These are phyloP conservation scores for Aspergillus texensis DNA, from an alignment of 2,329 filamentous ascomycete species.

Conservation along the genomic window DNA sequence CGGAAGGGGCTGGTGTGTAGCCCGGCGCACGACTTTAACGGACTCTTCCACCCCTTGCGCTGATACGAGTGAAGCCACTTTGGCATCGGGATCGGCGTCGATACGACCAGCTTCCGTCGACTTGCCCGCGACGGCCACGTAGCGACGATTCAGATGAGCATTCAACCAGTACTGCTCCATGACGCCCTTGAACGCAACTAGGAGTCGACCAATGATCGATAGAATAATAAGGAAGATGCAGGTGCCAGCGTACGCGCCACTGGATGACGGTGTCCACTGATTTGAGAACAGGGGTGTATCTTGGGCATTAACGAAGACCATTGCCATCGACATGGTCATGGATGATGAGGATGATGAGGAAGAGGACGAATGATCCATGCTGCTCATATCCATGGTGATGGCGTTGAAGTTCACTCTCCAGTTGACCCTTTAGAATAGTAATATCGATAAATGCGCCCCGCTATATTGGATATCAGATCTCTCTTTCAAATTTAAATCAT, in stretches of 20 bases:
- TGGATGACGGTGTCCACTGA: constrained; percentile 71
- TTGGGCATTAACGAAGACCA: constrained; percentile 58
- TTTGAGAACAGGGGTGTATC: constrained; percentile 67
- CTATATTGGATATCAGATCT: not conserved
- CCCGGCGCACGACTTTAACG: constrained; percentile 71
- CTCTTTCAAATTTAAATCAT: not conserved
- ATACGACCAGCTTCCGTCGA: constrained; percentile 61
- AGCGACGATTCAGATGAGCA: constrained; percentile 72
- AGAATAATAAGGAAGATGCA: constrained; percentile 89
- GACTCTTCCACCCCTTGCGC: constrained; percentile 80
- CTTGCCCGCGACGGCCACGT: constrained; percentile 72
- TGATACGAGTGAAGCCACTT: constrained; percentile 66
- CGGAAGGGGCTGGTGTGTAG: constrained; percentile 58
- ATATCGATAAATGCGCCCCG: not conserved
- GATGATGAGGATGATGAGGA: constrained; percentile 17
- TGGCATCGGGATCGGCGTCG: constrained; percentile 62
- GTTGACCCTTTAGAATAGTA: not conserved
- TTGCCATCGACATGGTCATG: constrained; percentile 33
- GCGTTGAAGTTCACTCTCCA: not conserved
- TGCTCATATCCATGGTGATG: constrained; percentile 20
- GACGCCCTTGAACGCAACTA: constrained; percentile 69
- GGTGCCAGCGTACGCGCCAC: constrained; percentile 79
- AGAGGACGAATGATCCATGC: constrained; percentile 22
- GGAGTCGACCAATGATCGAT: constrained; percentile 66
- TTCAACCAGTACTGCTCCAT: constrained; percentile 69